These are phyloP conservation scores for Zizania palustris DNA, from an alignment of 202 grass and related monocot species.

Conservation along the genomic window DNA sequence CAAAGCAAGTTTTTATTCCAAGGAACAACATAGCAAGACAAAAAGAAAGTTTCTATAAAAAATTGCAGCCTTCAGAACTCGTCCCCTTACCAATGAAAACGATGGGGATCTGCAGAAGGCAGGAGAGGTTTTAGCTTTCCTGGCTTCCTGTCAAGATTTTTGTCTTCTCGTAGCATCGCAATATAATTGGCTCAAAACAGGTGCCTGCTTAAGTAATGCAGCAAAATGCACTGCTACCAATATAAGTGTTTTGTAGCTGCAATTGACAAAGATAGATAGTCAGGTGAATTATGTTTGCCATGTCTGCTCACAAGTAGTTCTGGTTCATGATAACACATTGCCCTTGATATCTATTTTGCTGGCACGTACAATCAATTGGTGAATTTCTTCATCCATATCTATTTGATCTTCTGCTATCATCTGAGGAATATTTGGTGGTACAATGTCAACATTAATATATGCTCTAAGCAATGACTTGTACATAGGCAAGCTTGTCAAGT, in stretches of 20 bases:
- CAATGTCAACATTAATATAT: conserved; percentile 56
- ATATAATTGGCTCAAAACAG: conserved; percentile 6
- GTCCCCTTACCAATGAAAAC: not conserved
- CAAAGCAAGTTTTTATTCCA: not conserved
- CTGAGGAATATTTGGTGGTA: conserved; percentile 52
- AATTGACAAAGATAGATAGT: not conserved
- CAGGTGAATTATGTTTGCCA: not conserved
- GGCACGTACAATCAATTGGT: conserved; percentile 47
- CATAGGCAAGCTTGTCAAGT: conserved; percentile 58
- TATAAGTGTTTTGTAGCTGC: conserved; percentile 7
- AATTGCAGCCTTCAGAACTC: not conserved
- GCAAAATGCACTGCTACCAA: too few relatives aligned
- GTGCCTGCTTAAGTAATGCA: not conserved
- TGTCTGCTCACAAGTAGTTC: not conserved
- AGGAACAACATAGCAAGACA: not conserved
- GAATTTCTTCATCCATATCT: conserved; percentile 61
- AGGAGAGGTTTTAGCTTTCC: not conserved
- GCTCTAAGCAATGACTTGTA: conserved; percentile 72
- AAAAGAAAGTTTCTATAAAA: not conserved
- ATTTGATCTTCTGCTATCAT: conserved; percentile 67
- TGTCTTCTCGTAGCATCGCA: not conserved
- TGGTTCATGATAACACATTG: conserved; percentile 29
- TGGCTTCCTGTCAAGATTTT: not conserved
- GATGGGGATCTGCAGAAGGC: not conserved
- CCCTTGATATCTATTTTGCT: conserved; percentile 43